Evolutionary conservation across 306 rosid species (phyloP).

Genomic region (Cucurbita moschata): DNA sequence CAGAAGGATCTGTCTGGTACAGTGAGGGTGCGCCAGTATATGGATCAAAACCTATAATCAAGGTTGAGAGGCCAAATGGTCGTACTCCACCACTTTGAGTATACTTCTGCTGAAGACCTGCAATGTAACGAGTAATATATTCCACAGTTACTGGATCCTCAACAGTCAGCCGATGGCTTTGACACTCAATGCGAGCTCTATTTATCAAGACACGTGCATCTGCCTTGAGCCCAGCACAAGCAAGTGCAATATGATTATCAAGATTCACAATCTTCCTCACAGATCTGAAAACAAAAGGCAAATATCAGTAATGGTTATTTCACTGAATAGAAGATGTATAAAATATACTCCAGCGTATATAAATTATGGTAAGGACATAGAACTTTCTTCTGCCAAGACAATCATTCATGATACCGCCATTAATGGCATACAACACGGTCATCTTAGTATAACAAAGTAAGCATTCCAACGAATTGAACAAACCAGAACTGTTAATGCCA

Average conservation of each 20-base stretch:
- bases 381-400: not conserved
- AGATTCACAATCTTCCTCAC: constrained; percentile 53
- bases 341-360: not conserved
- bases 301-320: not conserved
- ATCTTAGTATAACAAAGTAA: not conserved
- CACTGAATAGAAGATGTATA: not conserved
- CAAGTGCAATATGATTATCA: constrained; percentile 58
- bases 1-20: constrained; percentile 27
- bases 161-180: constrained; percentile 88
- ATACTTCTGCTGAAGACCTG: constrained; percentile 98
- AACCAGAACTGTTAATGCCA: not conserved
- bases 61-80: constrained; percentile 93
- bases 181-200: constrained; percentile 85
- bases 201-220: constrained; percentile 93
- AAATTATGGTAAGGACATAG: not conserved
- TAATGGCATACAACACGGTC: not conserved
- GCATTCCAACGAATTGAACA: not conserved
- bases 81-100: constrained; percentile 98
- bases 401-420: not conserved
- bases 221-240: constrained; percentile 96
- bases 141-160: constrained; percentile 97
- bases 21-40: constrained; percentile 48
- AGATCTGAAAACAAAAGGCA: constrained; percentile 19
- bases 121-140: constrained; percentile 86
- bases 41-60: constrained; percentile 94